Evolutionary conservation across 306 rosid species (phyloP), one percentile per base, ranked within the genome.

Genomic region (Amphicarpaea edgeworthii): DNA sequence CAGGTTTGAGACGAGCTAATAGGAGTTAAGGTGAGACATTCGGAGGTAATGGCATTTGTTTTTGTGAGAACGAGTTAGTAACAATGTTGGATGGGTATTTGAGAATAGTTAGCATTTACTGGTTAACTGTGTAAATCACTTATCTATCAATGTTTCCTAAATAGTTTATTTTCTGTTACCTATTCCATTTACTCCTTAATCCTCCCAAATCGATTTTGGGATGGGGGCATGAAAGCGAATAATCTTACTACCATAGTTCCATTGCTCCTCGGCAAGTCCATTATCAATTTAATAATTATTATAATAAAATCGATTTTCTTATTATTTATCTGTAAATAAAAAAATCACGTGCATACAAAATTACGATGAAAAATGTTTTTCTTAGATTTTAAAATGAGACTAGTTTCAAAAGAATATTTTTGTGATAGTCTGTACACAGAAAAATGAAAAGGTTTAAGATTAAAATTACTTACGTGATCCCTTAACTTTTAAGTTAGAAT

Each of bases 1-100:
- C 50, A 3, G 57, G 46, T 45, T 3, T 6, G 49, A 68, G 60
- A 51, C 14, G 62, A 20, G 42, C 20, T 71, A 46, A 38, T 23
- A 23, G 32, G 57, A 26, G 49, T 70, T 30, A 42, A 66, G 68
- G 38, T 78, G n/a, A n/a, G 57, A 51, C 12, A 41, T 59, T 47
- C 43, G 57, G 24, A 61, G 72, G 68, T 59, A 66, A 53, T 68
- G 69, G 21, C 79, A 28, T n/a, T 59, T 75, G 78, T 75, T 74
- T 24, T 54, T 16, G 65, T 45, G 79, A 49, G 50, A 43, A 43
- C 4, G 70, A 50, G 58, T 24, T 63, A 7, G 43, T 65, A 49
- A 47, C 57, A 63, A 41, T 70, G 45, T 73, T 64, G 14, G 59
- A 57, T 46, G 7, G 65, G 21, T 72, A 19, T 38, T 63, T 63